Evolutionary conservation across 768 basidiomycete species (phyloP).

Genomic region (Exidia glandulosa): DNA sequence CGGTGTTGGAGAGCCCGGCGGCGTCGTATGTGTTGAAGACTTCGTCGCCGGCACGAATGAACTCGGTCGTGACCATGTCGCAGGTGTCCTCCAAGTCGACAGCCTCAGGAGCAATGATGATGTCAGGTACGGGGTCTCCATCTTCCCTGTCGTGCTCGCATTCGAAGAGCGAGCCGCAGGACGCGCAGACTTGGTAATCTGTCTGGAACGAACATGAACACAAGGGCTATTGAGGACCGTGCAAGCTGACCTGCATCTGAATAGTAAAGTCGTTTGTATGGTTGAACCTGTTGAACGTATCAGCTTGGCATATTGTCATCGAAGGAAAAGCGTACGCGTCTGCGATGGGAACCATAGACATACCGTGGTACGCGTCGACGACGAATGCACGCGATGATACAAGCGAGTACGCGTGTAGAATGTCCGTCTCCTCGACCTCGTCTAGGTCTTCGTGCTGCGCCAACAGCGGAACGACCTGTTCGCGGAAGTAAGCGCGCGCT

Average conservation of each 20-base stretch:
- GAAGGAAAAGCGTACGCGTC: conserved; percentile 45
- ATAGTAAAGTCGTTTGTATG: conserved; percentile 58
- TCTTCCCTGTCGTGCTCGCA: conserved; percentile 53
- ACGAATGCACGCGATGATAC: conserved; percentile 78
- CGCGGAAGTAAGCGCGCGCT: background rate
- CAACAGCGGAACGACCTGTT: background rate
- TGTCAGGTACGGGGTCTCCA: background rate
- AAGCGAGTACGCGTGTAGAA: conserved; percentile 47
- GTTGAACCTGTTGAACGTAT: conserved; percentile 77
- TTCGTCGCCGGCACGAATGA: conserved; percentile 40
- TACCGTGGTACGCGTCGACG: conserved; percentile 68
- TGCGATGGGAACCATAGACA: conserved; percentile 78
- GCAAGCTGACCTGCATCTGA: conserved; percentile 53
- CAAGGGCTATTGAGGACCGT: background rate
- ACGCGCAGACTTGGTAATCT: conserved; percentile 61
- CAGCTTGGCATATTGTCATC: background rate
- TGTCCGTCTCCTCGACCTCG: conserved; percentile 18
- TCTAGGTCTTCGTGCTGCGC: background rate
- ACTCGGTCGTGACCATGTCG: conserved; percentile 56
- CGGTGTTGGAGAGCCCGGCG: conserved; percentile 50
- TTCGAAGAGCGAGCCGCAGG: conserved; percentile 56
- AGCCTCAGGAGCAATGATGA: too few relatives aligned
- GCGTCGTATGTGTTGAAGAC: conserved; percentile 69
- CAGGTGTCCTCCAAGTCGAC: conserved; percentile 23
- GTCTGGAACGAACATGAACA: conserved; percentile 29